A percentile compares a stretch with the other conserved stretches of the same genome.
Evolutionary conservation across 2,329 filamentous ascomycete genomes (phyloP).

Genomic region (Stagonosporopsis tanaceti): DNA sequence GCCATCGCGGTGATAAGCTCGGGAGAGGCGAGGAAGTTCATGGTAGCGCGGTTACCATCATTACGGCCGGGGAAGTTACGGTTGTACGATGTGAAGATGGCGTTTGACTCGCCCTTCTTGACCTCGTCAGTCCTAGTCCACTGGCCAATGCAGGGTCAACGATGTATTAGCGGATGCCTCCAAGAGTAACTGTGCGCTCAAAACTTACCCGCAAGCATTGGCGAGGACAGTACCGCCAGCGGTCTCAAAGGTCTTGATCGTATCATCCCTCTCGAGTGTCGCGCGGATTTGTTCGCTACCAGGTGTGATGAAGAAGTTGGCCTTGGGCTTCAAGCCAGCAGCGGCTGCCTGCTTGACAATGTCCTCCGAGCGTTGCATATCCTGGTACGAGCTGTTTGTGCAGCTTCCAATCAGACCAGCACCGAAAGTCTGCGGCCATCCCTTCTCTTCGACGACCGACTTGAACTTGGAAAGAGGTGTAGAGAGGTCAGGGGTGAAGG

Average conservation of each 20-base stretch:
- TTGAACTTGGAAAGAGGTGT: conserved; percentile 92
- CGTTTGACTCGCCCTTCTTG: conserved; percentile 84
- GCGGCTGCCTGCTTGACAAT: conserved; percentile 89
- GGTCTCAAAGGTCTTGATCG: conserved; percentile 82
- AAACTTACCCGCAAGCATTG: conserved; percentile 78
- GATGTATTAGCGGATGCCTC: conserved; percentile 19
- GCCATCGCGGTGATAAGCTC: conserved; percentile 97
- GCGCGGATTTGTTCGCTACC: conserved; percentile 97
- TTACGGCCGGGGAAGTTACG: conserved; percentile 97
- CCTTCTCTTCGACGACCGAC: conserved; percentile 79
- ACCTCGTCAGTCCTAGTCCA: conserved; percentile 93
- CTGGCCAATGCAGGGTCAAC: conserved; percentile 82
- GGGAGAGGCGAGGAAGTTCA: conserved; percentile 98
- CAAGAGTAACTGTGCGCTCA: neutral
- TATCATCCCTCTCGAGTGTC: conserved; percentile 88
- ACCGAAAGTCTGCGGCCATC: conserved; percentile 90
- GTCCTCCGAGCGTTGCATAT: conserved; percentile 95
- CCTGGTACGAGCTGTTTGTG: conserved; percentile 98
- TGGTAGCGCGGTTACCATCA: conserved; percentile 93
- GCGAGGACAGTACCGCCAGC: conserved; percentile 90
- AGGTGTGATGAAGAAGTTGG: conserved; percentile 94
- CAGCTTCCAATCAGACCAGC: conserved; percentile 96
- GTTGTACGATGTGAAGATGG: conserved; percentile 97
- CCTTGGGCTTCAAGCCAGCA: conserved; percentile 88
- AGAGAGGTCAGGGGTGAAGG: conserved; percentile 94